phyloP scores from a whole-genome alignment of 2,329 filamentous ascomycete species.

The Shiraia bambusicola region DNA sequence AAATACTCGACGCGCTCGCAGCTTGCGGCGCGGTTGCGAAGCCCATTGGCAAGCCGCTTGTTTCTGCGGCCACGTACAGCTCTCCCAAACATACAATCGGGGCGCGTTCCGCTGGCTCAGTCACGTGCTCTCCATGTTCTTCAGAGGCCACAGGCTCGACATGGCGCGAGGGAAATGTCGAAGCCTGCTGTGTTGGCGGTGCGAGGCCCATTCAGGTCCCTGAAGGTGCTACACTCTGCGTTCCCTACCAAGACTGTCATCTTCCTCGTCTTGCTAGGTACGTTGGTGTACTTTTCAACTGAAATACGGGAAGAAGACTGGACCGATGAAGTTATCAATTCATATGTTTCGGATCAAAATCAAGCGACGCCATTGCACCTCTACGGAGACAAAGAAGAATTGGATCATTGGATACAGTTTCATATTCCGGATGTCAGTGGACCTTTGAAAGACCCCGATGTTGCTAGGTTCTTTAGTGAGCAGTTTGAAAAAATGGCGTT shows the following conservation, averaged over 20 bases:
- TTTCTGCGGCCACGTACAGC: conserved; percentile 13
- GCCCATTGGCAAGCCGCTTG: conserved; percentile 6
- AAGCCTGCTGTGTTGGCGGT: not conserved
- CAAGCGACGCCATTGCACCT: conserved; percentile 29
- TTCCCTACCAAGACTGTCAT: conserved; percentile 39
- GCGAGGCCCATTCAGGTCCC: not conserved
- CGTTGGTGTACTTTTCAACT: conserved; percentile 26
- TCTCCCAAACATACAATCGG: not conserved
- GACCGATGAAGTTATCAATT: conserved; percentile 21
- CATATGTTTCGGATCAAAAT: conserved; percentile 16
- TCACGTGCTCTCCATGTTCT: conserved; percentile 19
- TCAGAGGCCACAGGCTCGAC: not conserved
- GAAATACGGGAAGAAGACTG: conserved; percentile 23
- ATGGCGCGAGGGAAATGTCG: not conserved
- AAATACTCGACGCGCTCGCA: not conserved
- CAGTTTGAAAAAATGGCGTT: conserved; percentile 27
- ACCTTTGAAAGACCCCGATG: conserved; percentile 21
- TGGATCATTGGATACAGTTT: conserved; percentile 28
- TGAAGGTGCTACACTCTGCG: conserved; percentile 21
- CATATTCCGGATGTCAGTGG: conserved; percentile 26
- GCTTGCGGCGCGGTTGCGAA: conserved; percentile 4
- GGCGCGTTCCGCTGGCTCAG: conserved; percentile 12
- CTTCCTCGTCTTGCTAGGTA: conserved; percentile 24
- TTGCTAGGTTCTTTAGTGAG: conserved; percentile 24
- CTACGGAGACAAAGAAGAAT: conserved; percentile 26